Percentiles rank a stretch among this genome's conserved stretches.
phyloP scores from a whole-genome alignment of 352 stramenopile species.

The Lagenidium sp. region DNA sequence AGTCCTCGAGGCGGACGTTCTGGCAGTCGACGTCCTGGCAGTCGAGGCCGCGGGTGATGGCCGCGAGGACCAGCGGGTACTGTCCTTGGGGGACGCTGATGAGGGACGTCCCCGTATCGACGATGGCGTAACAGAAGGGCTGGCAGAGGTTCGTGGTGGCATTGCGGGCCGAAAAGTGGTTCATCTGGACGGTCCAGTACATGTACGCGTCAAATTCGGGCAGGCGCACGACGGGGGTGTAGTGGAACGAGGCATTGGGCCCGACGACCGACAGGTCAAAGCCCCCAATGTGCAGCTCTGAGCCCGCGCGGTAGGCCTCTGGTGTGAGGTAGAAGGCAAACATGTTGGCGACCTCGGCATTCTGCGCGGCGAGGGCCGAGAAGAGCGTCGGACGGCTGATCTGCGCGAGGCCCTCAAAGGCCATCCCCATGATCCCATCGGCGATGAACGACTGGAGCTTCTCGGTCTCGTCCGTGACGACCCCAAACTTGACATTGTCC shows the following conservation, averaged over 20 bases:
- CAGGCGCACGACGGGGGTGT: constrained; percentile 78
- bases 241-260: constrained; percentile 79
- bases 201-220: constrained; percentile 70
- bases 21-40: constrained; percentile 69
- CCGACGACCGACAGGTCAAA: constrained; percentile 80
- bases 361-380: constrained; percentile 46
- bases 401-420: constrained; percentile 79
- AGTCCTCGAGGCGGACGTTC: constrained; percentile 31
- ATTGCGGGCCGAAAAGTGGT: constrained; percentile 27
- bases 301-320: constrained; percentile 53
- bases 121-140: constrained; percentile 83
- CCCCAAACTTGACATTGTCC: constrained; percentile 68
- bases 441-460: constrained; percentile 76
- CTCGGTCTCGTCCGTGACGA: constrained; percentile 57
- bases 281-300: constrained; percentile 75
- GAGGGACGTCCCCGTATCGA: constrained; percentile 84
- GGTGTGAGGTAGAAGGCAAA: constrained; percentile 86
- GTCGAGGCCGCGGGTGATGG: constrained; percentile 50
- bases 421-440: constrained; percentile 83
- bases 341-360: constrained; percentile 71
- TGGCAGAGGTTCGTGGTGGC: constrained; percentile 43
- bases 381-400: constrained; percentile 84
- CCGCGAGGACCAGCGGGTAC: constrained; percentile 47
- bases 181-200: constrained; percentile 85
- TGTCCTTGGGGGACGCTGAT: constrained; percentile 71